phyloP scores from a whole-genome alignment of 257 asterid species.

The Thymus quinquecostatus region DNA sequence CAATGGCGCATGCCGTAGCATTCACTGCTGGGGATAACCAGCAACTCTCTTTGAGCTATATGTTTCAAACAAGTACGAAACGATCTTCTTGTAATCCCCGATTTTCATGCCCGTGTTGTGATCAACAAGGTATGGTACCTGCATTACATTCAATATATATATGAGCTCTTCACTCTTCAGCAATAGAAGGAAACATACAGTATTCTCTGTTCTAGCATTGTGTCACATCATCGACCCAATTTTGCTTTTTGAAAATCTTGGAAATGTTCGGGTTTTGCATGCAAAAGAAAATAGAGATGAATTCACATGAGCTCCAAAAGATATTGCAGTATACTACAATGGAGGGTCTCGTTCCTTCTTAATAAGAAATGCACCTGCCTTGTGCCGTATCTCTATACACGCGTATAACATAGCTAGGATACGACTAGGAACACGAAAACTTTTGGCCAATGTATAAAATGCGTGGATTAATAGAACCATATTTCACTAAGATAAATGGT shows the following conservation, averaged over 20 bases:
- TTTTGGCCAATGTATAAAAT: background rate
- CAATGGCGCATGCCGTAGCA: conserved; percentile 1
- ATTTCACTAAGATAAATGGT: background rate
- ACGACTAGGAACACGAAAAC: background rate
- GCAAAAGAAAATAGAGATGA: background rate
- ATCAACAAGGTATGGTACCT: conserved; percentile 81
- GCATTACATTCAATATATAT: conserved; percentile 28
- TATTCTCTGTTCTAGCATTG: too few species aligned
- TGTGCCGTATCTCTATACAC: background rate
- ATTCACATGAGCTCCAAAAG: background rate
- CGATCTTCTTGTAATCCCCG: conserved; percentile 62
- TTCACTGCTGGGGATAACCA: conserved; percentile 19
- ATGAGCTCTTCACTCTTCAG: too few species aligned
- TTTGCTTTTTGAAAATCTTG: background rate
- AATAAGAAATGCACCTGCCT: background rate
- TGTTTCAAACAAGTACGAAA: conserved; percentile 61
- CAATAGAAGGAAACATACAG: background rate
- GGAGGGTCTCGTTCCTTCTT: background rate
- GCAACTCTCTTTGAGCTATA: conserved; percentile 33
- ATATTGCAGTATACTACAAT: too few species aligned
- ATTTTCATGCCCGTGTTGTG: conserved; percentile 56
- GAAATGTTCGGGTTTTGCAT: background rate
- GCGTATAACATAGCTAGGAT: background rate
- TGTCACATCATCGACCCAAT: background rate
- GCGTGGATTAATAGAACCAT: background rate